phyloP scores from a whole-genome alignment of 768 basidiomycete species.

The Termitomyces eurrhizus region DNA sequence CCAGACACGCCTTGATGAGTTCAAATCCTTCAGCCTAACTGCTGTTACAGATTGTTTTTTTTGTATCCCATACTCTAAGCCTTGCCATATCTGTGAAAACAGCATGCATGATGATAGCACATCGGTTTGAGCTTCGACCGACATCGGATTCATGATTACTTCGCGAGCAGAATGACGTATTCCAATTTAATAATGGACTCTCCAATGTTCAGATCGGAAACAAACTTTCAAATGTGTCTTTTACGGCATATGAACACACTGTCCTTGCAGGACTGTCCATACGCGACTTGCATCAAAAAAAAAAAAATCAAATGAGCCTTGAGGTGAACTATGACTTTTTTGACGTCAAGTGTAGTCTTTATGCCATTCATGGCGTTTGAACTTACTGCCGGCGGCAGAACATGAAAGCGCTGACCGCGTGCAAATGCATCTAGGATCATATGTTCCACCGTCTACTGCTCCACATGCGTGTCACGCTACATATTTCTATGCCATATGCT shows the following conservation, averaged over 20 bases:
- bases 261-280: neutral
- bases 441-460: neutral
- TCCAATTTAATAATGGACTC: too few species aligned
- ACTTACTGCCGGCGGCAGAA: slow-evolving; percentile 2
- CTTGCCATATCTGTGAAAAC: too few species aligned
- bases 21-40: too few species aligned
- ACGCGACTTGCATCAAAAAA: neutral
- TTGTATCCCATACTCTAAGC: too few species aligned
- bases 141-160: too few species aligned
- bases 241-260: neutral
- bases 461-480: neutral
- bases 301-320: neutral
- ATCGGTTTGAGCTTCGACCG: too few species aligned
- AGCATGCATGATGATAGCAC: too few species aligned
- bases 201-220: neutral
- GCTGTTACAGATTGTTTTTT: too few species aligned
- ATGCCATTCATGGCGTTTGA: neutral
- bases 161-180: too few species aligned
- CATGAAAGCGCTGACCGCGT: neutral
- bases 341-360: neutral
- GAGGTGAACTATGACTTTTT: neutral
- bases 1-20: neutral
- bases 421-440: neutral
- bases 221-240: neutral
- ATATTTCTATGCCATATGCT: neutral